Conservation (phyloP, 2,329 filamentous ascomycete genomes). For the Arachnopeziza araneosa region DNA sequence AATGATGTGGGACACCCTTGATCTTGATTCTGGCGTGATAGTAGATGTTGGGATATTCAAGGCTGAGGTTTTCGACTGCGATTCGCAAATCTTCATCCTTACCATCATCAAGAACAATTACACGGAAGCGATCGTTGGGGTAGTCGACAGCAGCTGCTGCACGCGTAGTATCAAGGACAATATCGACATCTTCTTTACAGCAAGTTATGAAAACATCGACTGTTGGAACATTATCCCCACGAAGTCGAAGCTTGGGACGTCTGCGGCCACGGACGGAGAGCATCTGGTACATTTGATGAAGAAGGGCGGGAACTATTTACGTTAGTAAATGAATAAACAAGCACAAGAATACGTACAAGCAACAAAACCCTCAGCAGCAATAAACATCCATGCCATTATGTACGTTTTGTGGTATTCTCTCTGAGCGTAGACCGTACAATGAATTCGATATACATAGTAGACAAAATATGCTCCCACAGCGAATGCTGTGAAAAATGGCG, state of each 20-base stretch:
- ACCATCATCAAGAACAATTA: constrained; percentile 52
- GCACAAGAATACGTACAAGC: constrained; percentile 27
- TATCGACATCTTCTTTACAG: constrained; percentile 50
- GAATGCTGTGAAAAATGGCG: constrained; percentile 20
- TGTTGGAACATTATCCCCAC: constrained; percentile 43
- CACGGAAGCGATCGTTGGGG: constrained; percentile 45
- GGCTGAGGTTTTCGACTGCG: constrained; percentile 34
- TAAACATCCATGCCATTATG: constrained; percentile 51
- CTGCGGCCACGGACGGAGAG: constrained; percentile 49
- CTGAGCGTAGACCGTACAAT: constrained; percentile 48
- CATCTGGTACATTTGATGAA: constrained; percentile 55
- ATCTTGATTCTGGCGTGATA: constrained; percentile 40
- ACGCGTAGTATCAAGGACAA: constrained; percentile 52
- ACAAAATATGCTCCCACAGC: constrained; percentile 25
- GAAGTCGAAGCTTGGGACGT: constrained; percentile 47
- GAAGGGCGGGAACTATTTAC: constrained; percentile 42
- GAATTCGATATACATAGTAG: constrained; percentile 47
- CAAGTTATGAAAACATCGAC: constrained; percentile 54
- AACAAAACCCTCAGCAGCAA: constrained; percentile 47
- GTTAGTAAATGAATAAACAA: not conserved
- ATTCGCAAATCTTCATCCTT: constrained; percentile 38
- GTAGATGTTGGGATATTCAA: constrained; percentile 42
- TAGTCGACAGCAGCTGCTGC: constrained; percentile 51
- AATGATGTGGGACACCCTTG: constrained; percentile 41
- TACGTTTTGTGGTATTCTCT: constrained; percentile 36